Conservation (phyloP, 495 filamentous ascomycete genomes). For the Neurospora intermedia region DNA sequence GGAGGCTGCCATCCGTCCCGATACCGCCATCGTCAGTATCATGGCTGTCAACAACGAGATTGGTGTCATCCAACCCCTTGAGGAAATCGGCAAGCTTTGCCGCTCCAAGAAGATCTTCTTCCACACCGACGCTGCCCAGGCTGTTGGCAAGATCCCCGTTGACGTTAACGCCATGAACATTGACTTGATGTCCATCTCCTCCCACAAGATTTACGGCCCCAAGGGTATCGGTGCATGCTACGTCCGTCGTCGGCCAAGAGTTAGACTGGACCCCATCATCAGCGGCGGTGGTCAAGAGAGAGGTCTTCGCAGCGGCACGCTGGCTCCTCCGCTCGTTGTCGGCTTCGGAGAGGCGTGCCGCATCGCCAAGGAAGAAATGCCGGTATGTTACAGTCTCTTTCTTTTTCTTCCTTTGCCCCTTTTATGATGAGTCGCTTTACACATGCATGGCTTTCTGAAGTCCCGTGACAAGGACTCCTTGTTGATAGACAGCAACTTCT, state of each 20-base stretch:
- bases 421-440: constrained; percentile 57
- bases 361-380: constrained; percentile 78
- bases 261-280: constrained; percentile 92
- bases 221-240: constrained; percentile 97
- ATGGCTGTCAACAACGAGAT: constrained; percentile 99
- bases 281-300: constrained; percentile 93
- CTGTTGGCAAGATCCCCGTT: constrained; percentile 91
- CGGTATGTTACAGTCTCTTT: constrained; percentile 46
- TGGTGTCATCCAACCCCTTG: constrained; percentile 90
- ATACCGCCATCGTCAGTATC: constrained; percentile 85
- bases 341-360: constrained; percentile 94
- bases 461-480: constrained; percentile 35
- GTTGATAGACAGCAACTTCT: constrained; percentile 45
- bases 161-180: constrained; percentile 96
- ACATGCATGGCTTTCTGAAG: constrained; percentile 59
- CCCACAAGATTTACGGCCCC: constrained; percentile 96
- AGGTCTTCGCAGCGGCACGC: constrained; percentile 84
- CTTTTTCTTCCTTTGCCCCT: constrained; percentile 1
- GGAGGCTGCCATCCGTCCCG: constrained; percentile 82
- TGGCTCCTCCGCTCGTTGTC: constrained; percentile 79
- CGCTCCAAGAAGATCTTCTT: constrained; percentile 90
- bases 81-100: constrained; percentile 88
- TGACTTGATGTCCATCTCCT: constrained; percentile 97
- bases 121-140: constrained; percentile 96
- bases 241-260: constrained; percentile 80